Evolutionary conservation across 2,329 filamentous ascomycete genomes (phyloP).

Genomic region (Aspergillus udagawae): DNA sequence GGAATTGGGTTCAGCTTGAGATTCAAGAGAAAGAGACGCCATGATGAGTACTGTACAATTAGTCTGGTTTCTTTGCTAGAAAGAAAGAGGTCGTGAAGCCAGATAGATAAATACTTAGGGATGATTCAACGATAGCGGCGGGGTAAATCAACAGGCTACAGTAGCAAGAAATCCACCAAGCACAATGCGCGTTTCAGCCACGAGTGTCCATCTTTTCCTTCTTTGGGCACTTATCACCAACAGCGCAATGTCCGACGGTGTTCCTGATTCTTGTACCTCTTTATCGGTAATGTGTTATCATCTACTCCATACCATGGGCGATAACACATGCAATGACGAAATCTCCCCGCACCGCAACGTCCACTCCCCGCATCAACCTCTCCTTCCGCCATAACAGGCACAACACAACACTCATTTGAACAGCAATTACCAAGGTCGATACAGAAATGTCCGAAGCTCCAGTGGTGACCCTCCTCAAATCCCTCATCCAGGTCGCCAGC

Average conservation of each 20-base stretch:
- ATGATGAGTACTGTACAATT: background rate
- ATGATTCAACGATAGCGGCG: background rate
- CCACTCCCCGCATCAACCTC: background rate
- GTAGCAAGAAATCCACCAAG: background rate
- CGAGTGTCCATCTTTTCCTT: background rate
- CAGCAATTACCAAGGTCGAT: background rate
- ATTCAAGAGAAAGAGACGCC: constrained; percentile 1
- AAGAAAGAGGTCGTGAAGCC: background rate
- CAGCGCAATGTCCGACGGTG: background rate
- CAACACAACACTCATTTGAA: background rate
- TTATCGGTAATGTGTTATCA: background rate
- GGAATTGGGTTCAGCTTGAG: background rate
- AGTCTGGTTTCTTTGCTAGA: too few species aligned
- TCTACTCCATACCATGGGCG: background rate
- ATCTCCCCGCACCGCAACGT: background rate
- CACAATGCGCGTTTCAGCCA: background rate
- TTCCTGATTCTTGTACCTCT: background rate
- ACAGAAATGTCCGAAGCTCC: background rate
- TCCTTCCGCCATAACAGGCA: too few species aligned
- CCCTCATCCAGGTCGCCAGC: constrained; percentile 35
- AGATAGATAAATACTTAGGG: background rate
- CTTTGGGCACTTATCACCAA: background rate
- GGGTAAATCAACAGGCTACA: background rate
- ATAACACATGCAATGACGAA: background rate
- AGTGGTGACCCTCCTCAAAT: constrained; percentile 27